Evolutionary conservation across 2,329 filamentous ascomycete genomes (phyloP).

Genomic region (Aspergillus fumigatus): DNA sequence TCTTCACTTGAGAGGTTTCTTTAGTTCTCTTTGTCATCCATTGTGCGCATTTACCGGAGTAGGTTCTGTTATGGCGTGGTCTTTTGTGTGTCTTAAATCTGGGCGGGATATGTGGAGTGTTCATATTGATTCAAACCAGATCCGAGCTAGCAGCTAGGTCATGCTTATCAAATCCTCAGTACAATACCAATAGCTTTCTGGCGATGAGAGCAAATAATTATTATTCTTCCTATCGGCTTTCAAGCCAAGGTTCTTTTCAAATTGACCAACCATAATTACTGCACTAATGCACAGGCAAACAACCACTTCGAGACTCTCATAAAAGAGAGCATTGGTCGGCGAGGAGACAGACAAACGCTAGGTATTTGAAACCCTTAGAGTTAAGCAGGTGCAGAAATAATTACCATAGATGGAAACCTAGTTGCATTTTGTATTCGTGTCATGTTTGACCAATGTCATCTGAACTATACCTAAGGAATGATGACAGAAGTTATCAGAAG

Average conservation of each 20-base stretch:
- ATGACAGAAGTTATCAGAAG: neutral
- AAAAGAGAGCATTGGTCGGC: too few species aligned
- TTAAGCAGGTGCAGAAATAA: too few species aligned
- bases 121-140: constrained; percentile 2
- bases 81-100: neutral
- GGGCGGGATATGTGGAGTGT: neutral
- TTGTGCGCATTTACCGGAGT: neutral
- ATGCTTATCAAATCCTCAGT: neutral
- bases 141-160: neutral
- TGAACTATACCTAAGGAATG: too few species aligned
- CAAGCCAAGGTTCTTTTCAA: neutral
- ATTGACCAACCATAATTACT: too few species aligned
- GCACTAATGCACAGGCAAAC: too few species aligned
- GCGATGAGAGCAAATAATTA: neutral
- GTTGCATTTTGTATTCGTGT: too few species aligned
- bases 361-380: too few species aligned
- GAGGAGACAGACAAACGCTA: too few species aligned
- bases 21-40: neutral
- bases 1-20: neutral
- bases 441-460: too few species aligned
- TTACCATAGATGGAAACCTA: too few species aligned
- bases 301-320: too few species aligned
- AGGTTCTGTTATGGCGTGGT: neutral
- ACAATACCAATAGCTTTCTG: neutral
- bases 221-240: neutral